Base-by-base conservation (phyloP, 106 monocot genomes). In the Apostasia shenzhenica region DNA sequence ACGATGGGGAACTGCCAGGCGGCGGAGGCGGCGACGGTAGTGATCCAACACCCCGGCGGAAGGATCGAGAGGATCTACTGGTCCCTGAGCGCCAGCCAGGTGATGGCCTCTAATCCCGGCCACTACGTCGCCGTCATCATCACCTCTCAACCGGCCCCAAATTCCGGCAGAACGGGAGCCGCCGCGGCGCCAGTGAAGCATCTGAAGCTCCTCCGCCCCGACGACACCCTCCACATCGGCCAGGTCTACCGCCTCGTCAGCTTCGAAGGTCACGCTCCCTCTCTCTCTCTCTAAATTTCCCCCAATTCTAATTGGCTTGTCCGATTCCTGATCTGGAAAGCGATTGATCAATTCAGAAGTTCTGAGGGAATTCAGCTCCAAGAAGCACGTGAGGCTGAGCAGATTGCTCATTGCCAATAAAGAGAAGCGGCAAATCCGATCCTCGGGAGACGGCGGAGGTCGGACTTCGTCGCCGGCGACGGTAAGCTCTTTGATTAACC, bases 181-280 rank as follows among this genome's bases (percentile, higher is more conserved):
- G 62, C 12, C 5, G 8, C 8, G 5, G 40, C 64, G 5, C 6
- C 73, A 26, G 81, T 74, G 73, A 84, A 81, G 79, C 63, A 81
- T 48, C 73, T 84, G 50, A 84, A 79, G 79, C 76, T 88, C 61
- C 88, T 88, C 43, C 74, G 76, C 10, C 84, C 88, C 2, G 81
- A 81, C 54, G 88, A 88, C 43, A 76, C 55, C 7, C 84, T 88
- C 44, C 76, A 64, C n/a, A 58, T 84, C 13, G 84, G 84, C 70
- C 79, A 84, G 13, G 79, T 11, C 40, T 48, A 51, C 58, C 69
- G 54, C 57, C 64, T 12, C 57, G 79, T 83, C 56, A 75, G 55
- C 67, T 82, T 82, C 58, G 74, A 82, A 78, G 82, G 82, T 78
- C 44, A 0, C 8, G 11, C 58, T 52, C 4, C 3, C 45, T 46